phyloP scores from a whole-genome alignment of 805 yeast genomes.

The Yarrowia divulgata region DNA sequence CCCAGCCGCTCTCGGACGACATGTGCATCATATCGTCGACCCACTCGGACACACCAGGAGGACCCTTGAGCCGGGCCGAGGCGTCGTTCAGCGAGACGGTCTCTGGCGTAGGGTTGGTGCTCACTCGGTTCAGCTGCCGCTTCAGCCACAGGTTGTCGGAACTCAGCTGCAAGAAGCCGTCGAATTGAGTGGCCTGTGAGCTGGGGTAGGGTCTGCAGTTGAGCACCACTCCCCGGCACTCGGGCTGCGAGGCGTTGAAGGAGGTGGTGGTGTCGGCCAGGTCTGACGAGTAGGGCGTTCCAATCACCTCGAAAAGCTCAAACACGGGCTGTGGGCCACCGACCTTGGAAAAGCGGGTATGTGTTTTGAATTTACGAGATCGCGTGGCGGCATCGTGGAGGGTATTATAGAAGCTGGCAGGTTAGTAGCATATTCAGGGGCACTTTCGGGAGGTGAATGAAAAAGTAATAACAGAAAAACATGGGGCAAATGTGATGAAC shows the following conservation, averaged over 20 bases:
- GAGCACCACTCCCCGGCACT: constrained; percentile 29
- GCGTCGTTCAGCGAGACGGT: constrained; percentile 13
- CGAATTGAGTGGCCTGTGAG: constrained; percentile 26
- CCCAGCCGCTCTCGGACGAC: constrained; percentile 29
- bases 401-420: constrained; percentile 28
- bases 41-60: constrained; percentile 31
- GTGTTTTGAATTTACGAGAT: constrained; percentile 23
- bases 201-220: constrained; percentile 27
- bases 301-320: constrained; percentile 35
- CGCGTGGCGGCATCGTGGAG: constrained; percentile 20
- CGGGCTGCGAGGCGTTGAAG: constrained; percentile 8
- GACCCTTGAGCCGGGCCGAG: constrained; percentile 26
- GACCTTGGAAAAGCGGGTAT: constrained; percentile 23
- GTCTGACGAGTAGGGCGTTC: constrained; percentile 26
- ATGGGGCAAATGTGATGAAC: too few species aligned
- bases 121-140: constrained; percentile 29
- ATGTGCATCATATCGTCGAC: constrained; percentile 31
- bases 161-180: constrained; percentile 29
- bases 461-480: background rate
- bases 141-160: constrained; percentile 34
- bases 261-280: constrained; percentile 15
- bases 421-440: constrained; percentile 20
- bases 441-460: background rate
- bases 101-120: background rate
- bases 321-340: background rate